Conservation (phyloP, 2,329 filamentous ascomycete genomes). For the Cladosporium sp. region DNA sequence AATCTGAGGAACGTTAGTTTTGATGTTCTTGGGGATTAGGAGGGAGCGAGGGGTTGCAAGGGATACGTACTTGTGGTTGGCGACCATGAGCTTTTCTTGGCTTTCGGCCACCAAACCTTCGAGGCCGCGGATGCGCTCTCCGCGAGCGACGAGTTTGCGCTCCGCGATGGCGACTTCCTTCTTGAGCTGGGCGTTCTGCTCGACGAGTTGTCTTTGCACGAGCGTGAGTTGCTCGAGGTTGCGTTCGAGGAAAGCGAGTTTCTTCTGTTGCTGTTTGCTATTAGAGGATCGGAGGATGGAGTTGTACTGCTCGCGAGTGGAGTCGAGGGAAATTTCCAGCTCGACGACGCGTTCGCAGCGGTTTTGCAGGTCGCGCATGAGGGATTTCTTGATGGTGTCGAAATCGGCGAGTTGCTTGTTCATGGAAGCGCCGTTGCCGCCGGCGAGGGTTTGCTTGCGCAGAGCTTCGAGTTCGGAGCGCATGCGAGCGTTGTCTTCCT, state of each 20-base stretch:
- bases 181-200: conserved; percentile 95
- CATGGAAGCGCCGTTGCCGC: conserved; percentile 65
- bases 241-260: conserved; percentile 98
- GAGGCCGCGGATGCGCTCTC: conserved; percentile 92
- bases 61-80: conserved; percentile 92
- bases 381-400: conserved; percentile 98
- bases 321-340: conserved; percentile 93
- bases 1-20: conserved; percentile 57
- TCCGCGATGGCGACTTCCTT: conserved; percentile 99
- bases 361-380: conserved; percentile 98
- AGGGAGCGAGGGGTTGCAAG: not conserved
- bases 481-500: conserved; percentile 76
- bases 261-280: conserved; percentile 98
- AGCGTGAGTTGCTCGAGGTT: conserved; percentile 97
- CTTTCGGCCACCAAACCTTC: conserved; percentile 91
- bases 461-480: conserved; percentile 76
- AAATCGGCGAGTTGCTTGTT: conserved; percentile 98
- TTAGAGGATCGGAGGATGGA: conserved; percentile 95
- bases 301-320: conserved; percentile 98
- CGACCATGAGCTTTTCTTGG: conserved; percentile 95
- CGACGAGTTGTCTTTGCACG: conserved; percentile 93
- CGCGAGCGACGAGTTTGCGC: conserved; percentile 90
- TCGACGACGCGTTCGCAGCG: conserved; percentile 95
- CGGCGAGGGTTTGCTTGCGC: conserved; percentile 64
- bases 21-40: not conserved